Evolutionary conservation across 2,329 filamentous ascomycete species (phyloP), one percentile per base, ranked within the genome.

Genomic region (Pyrenophora graminea): DNA sequence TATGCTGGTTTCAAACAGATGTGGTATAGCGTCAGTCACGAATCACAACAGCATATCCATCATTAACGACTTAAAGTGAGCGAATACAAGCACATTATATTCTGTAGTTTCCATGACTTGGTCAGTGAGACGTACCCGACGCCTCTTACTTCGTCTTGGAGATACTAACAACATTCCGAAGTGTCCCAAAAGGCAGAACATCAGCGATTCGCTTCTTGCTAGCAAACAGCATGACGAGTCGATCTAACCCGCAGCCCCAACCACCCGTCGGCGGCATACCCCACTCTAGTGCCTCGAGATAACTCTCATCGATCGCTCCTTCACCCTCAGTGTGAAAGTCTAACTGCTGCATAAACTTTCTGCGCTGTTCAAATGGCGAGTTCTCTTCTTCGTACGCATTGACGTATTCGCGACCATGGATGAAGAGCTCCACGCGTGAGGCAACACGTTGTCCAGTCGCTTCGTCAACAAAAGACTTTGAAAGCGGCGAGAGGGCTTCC

Each of bases 341-440:
- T 2, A 80, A 68, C 64, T 87, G 85, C 56, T 82, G 81, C 39
- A 85, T 74, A 58, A 99, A 91, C 74, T 99, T 99, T 48, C 83
- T 80, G 39, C 89, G 82, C 76, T 99, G 94, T 64, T 88, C 89
- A 46, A 88, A 86, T 0, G 94, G 94, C 44, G 90, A 89, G 73
- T 99, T 99, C 72, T 99, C 94, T 75, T 99, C 94, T 72, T 99
- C 94, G 73, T 99, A 99, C 78, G 93, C 95, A 74, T 99, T 99
- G 54, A 93, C 90, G 27, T 96, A 81, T 70, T 99, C 94, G 47
- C 85, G 84, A 34, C 88, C 85, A 42, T 84, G 77, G 56, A 95
- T 84, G 74, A 96, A 96, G 18, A 96, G 82, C 74, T 97, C 92
- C 0, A 89, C 90, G 5, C 92, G 86, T 1, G 90, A 89, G 1